Evolutionary conservation across 352 stramenopile genomes (phyloP).

Genomic region (Aphanomyces cochlioides): DNA sequence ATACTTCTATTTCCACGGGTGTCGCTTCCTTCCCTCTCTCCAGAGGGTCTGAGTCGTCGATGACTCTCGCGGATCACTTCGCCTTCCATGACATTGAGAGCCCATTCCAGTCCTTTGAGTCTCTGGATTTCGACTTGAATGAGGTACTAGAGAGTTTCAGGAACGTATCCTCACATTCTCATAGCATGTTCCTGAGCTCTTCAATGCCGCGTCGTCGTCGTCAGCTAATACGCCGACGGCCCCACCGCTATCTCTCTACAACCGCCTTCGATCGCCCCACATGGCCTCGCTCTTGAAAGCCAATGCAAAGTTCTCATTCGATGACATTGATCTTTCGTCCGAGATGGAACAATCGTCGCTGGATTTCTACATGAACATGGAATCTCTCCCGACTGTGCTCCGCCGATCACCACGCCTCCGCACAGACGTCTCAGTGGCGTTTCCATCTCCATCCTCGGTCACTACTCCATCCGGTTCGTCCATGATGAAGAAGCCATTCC

Average conservation of each 20-base stretch:
- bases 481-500: conserved; percentile 70
- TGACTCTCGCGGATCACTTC: conserved; percentile 30
- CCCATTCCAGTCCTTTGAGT: conserved; percentile 71
- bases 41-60: conserved; percentile 16
- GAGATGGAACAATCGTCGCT: conserved; percentile 68
- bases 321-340: conserved; percentile 68
- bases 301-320: conserved; percentile 82
- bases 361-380: conserved; percentile 47
- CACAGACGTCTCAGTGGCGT: conserved; percentile 79
- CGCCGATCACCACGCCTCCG: conserved; percentile 73
- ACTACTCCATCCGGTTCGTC: conserved; percentile 47
- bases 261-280: conserved; percentile 64
- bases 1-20: too few species aligned
- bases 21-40: conserved; percentile 31
- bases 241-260: conserved; percentile 37
- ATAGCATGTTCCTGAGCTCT: conserved; percentile 80
- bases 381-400: conserved; percentile 33
- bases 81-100: conserved; percentile 48
- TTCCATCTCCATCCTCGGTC: conserved; percentile 53
- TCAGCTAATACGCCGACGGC: conserved; percentile 41
- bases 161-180: background rate
- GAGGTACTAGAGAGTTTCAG: conserved; percentile 39
- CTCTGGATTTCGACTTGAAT: conserved; percentile 85
- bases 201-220: conserved; percentile 61
- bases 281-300: conserved; percentile 73